These are phyloP conservation scores for Eudorina sp. DNA, from an alignment of 139 green algal species.

Conservation along the genomic window DNA sequence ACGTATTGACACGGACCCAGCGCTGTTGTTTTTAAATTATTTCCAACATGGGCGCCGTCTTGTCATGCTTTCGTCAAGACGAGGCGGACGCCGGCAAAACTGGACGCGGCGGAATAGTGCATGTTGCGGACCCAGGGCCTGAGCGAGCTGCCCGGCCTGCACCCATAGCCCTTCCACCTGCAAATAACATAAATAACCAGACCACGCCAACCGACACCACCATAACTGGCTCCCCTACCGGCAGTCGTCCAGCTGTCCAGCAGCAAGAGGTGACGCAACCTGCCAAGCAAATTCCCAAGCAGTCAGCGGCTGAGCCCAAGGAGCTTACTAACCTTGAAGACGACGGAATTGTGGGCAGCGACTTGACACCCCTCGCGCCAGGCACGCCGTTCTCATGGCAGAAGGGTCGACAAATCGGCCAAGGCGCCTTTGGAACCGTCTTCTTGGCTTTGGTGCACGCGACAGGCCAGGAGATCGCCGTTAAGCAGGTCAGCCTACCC, in stretches of 20 bases:
- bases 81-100: neutral
- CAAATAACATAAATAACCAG: neutral
- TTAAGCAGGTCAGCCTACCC: conserved; percentile 89
- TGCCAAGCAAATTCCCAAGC: neutral
- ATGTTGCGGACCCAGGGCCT: neutral
- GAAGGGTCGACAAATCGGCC: conserved; percentile 90
- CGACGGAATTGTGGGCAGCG: neutral
- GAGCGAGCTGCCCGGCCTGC: neutral
- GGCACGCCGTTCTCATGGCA: conserved; percentile 79
- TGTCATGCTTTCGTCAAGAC: neutral
- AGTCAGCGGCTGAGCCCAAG: neutral
- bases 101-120: neutral
- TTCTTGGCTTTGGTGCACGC: conserved; percentile 93
- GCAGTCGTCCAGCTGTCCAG: neutral
- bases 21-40: no score
- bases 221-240: neutral
- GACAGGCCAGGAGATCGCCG: conserved; percentile 92
- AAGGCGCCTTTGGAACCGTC: conserved; percentile 92
- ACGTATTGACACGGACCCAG: no score
- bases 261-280: neutral
- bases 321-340: neutral
- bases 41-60: conserved; percentile 30
- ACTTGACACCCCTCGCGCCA: neutral
- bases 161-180: neutral
- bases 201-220: conserved; percentile 14